A percentile compares a stretch with the other conserved stretches of the same genome.
phyloP scores from a whole-genome alignment of 805 yeast genomes.

The Maudiozyma saulgeensis region DNA sequence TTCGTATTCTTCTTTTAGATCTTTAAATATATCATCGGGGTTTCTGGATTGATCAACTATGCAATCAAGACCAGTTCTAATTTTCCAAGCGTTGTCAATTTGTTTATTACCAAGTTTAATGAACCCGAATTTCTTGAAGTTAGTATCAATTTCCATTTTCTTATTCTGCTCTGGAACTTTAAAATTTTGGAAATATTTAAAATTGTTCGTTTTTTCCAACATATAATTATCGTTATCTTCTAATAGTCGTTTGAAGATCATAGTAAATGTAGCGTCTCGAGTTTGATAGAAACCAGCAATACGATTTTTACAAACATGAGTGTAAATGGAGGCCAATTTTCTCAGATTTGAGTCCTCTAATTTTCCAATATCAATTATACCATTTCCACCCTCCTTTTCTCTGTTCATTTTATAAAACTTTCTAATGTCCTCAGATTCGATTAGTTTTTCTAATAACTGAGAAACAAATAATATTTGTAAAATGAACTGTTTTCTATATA shows the following conservation, averaged over 20 bases:
- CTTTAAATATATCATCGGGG: slow-evolving; percentile 18
- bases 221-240: slow-evolving; percentile 11
- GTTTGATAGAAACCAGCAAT: slow-evolving; percentile 15
- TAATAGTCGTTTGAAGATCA: slow-evolving; percentile 8
- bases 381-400: slow-evolving; percentile 13
- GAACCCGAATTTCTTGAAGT: slow-evolving; percentile 25
- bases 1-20: slow-evolving; percentile 10
- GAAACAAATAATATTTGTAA: slow-evolving; percentile 17
- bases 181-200: slow-evolving; percentile 17
- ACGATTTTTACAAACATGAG: slow-evolving; percentile 11
- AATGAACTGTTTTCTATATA: slow-evolving; percentile 23
- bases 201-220: slow-evolving; percentile 17
- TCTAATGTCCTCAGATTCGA: slow-evolving; percentile 12
- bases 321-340: slow-evolving; percentile 10
- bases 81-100: slow-evolving; percentile 31
- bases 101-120: slow-evolving; percentile 26
- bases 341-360: slow-evolving; percentile 10
- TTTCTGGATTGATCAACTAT: slow-evolving; percentile 16
- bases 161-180: background rate
- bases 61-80: slow-evolving; percentile 32
- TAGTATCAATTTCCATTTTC: slow-evolving; percentile 6
- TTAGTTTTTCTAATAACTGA: slow-evolving; percentile 9
- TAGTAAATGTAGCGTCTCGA: slow-evolving; percentile 18
- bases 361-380: slow-evolving; percentile 5
- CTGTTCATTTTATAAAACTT: slow-evolving; percentile 13